Conservation (phyloP, 106 monocot genomes). For the Dendrobium officinale region DNA sequence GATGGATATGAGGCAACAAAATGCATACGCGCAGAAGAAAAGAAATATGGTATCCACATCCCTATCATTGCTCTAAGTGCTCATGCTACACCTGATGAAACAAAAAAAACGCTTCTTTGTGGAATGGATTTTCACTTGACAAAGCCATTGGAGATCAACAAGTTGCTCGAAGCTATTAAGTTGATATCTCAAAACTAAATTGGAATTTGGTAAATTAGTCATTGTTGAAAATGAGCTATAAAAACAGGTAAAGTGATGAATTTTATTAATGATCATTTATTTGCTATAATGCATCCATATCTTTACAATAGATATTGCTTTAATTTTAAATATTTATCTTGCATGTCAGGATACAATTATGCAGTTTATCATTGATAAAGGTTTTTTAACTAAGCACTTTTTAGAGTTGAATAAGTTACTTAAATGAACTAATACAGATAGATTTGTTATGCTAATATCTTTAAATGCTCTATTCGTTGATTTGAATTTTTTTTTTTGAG, state of each 20-base stretch:
- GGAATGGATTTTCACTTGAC: slow-evolving; percentile 73
- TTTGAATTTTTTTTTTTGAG: too few species aligned
- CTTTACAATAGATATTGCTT: neutral
- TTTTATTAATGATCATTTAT: too few species aligned
- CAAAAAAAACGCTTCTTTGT: slow-evolving; percentile 17
- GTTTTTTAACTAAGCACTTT: too few species aligned
- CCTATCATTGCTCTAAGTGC: slow-evolving; percentile 71
- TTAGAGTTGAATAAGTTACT: too few species aligned
- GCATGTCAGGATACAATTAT: neutral
- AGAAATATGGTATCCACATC: slow-evolving; percentile 47
- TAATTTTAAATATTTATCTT: slow-evolving; percentile 2
- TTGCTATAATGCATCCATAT: neutral
- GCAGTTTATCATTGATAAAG: too few species aligned
- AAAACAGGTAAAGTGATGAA: neutral
- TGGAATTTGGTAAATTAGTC: neutral
- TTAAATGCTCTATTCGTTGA: too few species aligned
- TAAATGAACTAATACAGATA: too few species aligned
- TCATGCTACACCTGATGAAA: slow-evolving; percentile 38
- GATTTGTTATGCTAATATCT: too few species aligned
- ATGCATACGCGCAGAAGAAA: slow-evolving; percentile 55
- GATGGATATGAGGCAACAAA: slow-evolving; percentile 81
- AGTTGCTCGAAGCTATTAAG: slow-evolving; percentile 31
- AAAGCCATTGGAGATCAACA: slow-evolving; percentile 35
- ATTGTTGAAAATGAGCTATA: neutral
- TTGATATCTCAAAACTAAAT: neutral